Conservation (phyloP, 768 basidiomycete species). For the Gelatoporia subvermispora region DNA sequence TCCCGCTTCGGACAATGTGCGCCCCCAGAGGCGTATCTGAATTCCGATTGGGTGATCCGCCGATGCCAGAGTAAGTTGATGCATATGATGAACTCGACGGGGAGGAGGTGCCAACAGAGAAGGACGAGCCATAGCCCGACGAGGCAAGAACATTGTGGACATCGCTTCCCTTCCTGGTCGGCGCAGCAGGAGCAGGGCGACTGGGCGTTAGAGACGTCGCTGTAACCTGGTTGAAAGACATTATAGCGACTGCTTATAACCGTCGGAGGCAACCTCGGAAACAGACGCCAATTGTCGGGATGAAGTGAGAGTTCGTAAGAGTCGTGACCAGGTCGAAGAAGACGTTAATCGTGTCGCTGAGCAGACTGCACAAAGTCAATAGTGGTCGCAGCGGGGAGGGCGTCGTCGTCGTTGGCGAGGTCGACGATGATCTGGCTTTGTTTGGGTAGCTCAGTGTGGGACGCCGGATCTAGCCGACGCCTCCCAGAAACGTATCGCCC, state of each 20-base stretch:
- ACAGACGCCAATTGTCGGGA: neutral
- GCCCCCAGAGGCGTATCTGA: conserved; percentile 29
- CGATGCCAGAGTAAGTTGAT: conserved; percentile 73
- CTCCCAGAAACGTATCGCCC: conserved; percentile 4
- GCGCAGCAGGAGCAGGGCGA: conserved; percentile 73
- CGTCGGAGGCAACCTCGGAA: neutral
- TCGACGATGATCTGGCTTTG: conserved; percentile 1
- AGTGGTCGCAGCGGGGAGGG: neutral
- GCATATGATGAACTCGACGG: conserved; percentile 57
- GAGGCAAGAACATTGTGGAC: conserved; percentile 38
- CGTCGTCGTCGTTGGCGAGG: conserved; percentile 4
- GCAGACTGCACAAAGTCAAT: neutral
- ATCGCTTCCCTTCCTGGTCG: conserved; percentile 44
- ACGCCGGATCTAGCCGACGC: conserved; percentile 6
- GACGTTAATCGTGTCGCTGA: neutral
- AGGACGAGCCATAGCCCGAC: conserved; percentile 57
- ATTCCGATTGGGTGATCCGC: conserved; percentile 65
- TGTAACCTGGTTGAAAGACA: conserved; percentile 47
- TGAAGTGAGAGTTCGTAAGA: no score
- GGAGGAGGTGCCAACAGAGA: conserved; percentile 42
- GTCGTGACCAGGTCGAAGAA: no score
- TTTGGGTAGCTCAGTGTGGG: neutral
- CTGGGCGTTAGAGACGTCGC: conserved; percentile 67
- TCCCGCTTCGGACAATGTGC: conserved; percentile 62
- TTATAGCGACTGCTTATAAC: conserved; percentile 11